Evolutionary conservation across 1,284 basidiomycete species (phyloP).

Genomic region (Malassezia cuniculi): DNA sequence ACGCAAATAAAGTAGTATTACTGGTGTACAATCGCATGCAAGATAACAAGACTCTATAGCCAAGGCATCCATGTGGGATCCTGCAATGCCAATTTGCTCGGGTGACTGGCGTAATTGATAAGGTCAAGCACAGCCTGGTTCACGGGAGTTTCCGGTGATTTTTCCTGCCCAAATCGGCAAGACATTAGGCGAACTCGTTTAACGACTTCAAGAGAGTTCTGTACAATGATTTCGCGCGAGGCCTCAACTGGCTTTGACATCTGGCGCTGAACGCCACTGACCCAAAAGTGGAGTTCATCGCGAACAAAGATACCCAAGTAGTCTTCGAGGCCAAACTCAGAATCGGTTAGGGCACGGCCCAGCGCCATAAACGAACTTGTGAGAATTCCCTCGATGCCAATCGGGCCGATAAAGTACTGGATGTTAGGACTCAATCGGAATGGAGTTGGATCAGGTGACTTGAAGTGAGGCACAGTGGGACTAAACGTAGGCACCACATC

Average conservation of each 20-base stretch:
- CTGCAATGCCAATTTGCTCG: conserved; percentile 52
- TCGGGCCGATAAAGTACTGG: conserved; percentile 79
- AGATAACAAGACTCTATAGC: too few relatives aligned
- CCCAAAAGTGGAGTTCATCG: conserved; percentile 76
- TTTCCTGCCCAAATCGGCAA: conserved; percentile 68
- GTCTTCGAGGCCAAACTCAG: conserved; percentile 78
- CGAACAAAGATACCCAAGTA: conserved; percentile 77
- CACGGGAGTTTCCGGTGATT: conserved; percentile 38
- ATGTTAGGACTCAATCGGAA: conserved; percentile 96
- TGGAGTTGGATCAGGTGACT: conserved; percentile 72
- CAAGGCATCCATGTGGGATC: conserved; percentile 21
- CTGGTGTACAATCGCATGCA: too few relatives aligned
- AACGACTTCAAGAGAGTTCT: conserved; percentile 67
- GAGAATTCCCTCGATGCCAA: conserved; percentile 79
- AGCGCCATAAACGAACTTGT: conserved; percentile 80
- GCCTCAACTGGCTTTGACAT: conserved; percentile 26
- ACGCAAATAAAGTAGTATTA: too few relatives aligned
- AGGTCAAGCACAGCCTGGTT: conserved; percentile 72
- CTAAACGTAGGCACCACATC: conserved; percentile 42
- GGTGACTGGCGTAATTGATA: conserved; percentile 55
- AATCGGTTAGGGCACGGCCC: conserved; percentile 74
- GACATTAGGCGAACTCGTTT: conserved; percentile 72
- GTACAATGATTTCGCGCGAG: conserved; percentile 57
- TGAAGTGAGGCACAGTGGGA: conserved; percentile 59
- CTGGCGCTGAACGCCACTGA: conserved; percentile 32